Conservation (phyloP, 2,329 filamentous ascomycete genomes). For the Trichocomaceae sp. region DNA sequence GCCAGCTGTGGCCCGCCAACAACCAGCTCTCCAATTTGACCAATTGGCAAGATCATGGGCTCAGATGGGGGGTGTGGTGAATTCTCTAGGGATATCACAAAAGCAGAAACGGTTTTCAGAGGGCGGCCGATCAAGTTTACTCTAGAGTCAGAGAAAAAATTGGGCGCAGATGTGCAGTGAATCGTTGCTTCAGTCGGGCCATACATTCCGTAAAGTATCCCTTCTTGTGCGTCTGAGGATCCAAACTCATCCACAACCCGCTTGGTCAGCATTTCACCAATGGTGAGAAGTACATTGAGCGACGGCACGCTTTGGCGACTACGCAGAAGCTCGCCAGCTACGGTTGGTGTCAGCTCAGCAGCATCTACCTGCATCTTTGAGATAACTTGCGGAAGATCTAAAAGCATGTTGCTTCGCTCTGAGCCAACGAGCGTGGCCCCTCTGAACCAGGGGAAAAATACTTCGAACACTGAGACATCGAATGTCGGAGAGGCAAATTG, state of each 20-base stretch:
- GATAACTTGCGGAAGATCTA: constrained; percentile 65
- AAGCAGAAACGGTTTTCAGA: constrained; percentile 73
- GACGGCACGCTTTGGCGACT: constrained; percentile 60
- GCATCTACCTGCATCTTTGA: constrained; percentile 65
- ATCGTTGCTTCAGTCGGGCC: constrained; percentile 89
- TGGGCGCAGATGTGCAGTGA: constrained; percentile 71
- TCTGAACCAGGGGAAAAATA: constrained; percentile 77
- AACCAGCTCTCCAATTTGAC: constrained; percentile 70
- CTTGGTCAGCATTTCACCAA: constrained; percentile 84
- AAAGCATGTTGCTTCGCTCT: constrained; percentile 62
- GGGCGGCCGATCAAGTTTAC: constrained; percentile 69
- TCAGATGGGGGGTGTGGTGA: constrained; percentile 15
- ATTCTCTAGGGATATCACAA: constrained; percentile 53
- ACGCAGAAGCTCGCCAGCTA: constrained; percentile 68
- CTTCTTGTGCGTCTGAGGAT: constrained; percentile 43
- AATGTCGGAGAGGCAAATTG: constrained; percentile 92
- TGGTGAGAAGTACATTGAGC: constrained; percentile 69
- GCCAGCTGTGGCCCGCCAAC: constrained; percentile 77
- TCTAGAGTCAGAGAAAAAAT: constrained; percentile 51
- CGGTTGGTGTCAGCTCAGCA: constrained; percentile 82
- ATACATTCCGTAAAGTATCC: constrained; percentile 87
- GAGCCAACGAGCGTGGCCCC: constrained; percentile 68
- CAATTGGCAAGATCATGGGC: constrained; percentile 54
- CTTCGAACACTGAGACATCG: constrained; percentile 91
- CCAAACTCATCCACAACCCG: constrained; percentile 76